These are phyloP conservation scores for Clonostachys sp. DNA, from an alignment of 2,329 filamentous ascomycete genomes.

Conservation along the genomic window DNA sequence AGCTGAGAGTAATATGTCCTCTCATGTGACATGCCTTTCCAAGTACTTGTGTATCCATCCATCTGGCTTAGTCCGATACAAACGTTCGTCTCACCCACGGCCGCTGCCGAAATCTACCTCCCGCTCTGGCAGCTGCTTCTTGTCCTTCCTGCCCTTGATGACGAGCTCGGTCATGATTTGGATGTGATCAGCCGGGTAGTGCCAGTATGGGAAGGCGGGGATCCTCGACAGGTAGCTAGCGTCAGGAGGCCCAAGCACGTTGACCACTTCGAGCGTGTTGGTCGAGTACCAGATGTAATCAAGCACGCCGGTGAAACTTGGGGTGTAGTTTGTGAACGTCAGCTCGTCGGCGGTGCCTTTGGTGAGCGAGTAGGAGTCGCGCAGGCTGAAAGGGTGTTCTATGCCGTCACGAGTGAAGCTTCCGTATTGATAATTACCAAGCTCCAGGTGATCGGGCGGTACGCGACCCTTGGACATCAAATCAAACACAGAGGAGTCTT, in stretches of 20 bases:
- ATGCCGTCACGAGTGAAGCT: constrained; percentile 91
- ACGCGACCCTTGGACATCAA: constrained; percentile 79
- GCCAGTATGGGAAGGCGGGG: constrained; percentile 88
- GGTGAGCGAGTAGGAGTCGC: constrained; percentile 82
- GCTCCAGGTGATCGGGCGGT: constrained; percentile 72
- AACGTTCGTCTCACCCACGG: background rate
- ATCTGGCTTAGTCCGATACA: too few species aligned
- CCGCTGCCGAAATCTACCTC: constrained; percentile 56
- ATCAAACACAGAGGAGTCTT: constrained; percentile 86
- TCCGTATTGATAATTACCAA: constrained; percentile 80
- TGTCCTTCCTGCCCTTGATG: constrained; percentile 82
- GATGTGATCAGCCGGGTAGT: constrained; percentile 91
- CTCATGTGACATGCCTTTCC: too few species aligned
- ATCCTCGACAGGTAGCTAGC: constrained; percentile 79
- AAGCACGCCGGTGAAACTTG: constrained; percentile 85
- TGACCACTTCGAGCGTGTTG: constrained; percentile 79
- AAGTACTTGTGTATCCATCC: too few species aligned
- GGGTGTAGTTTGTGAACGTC: constrained; percentile 94
- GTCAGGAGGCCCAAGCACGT: constrained; percentile 82
- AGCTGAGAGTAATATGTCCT: too few species aligned
- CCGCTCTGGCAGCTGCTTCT: constrained; percentile 61
- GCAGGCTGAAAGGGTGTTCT: constrained; percentile 88
- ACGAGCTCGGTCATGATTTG: constrained; percentile 86
- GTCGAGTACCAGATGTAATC: constrained; percentile 99
- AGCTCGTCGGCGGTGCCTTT: constrained; percentile 80